Base-by-base conservation (phyloP, 2,329 filamentous ascomycete species). In the Trichoderma hamatum region DNA sequence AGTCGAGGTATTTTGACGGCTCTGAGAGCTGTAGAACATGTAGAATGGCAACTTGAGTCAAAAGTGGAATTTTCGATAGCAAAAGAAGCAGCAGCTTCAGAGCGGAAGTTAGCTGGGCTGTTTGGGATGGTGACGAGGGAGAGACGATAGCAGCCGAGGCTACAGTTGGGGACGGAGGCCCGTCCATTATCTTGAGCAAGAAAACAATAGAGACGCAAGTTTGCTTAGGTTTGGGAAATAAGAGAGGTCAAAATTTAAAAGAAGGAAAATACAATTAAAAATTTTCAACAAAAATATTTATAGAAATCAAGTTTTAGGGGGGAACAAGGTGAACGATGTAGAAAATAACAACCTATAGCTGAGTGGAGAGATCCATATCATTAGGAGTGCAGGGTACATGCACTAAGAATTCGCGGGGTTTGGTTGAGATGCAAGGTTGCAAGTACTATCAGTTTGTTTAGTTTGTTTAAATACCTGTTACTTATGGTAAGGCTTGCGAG, bases 1-100 rank as follows among this genome's bases (percentile, higher is more conserved):
- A 81, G 77, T 97, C 91, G 81, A 95, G 90, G 82, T 96, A 93
- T 58, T 88, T 87, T 5, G 90, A 88, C 9, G 89, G 89, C 39
- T 90, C 84, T 0, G 94, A 93, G 51, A 91, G 80, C 32, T 85
- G 86, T 9, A 97, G 82, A 2, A 89, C 76, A 74, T 94, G 91
- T 59, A 85, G 80, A 14, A 92, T 71, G 2, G 88, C 84, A 1
- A 89, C 86, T 71, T 88, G 88, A n/a, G 86, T 75, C 10, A 92
- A 82, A 11, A 89, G 80, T 0, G 91, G 90, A 2, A 92, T 74
- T 72, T 86, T 84, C 11, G 87, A 84, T 30, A 89, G 72, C n/a
- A 88, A 71, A 21, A 76, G 70, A 60, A 69, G 59, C 14, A 76
- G 63, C 6, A 76, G 65, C 49, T 34, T 61, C 49, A 78, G 11